These are phyloP conservation scores for Colletotrichum cordylinicola DNA, from an alignment of 2,329 filamentous ascomycete genomes.

Conservation along the genomic window DNA sequence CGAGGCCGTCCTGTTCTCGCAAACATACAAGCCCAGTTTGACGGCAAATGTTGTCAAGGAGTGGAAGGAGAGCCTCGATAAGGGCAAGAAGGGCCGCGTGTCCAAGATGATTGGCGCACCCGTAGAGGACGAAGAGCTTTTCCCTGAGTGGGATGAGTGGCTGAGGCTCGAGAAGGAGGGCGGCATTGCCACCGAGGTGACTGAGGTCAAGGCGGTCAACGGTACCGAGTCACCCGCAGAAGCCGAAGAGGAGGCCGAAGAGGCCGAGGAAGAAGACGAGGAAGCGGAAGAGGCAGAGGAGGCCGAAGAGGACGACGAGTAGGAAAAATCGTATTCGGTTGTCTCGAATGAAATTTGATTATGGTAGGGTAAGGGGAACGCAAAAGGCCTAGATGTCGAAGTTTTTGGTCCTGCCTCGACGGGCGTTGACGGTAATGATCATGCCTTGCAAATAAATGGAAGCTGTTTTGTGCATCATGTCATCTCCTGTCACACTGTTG, in stretches of 20 bases:
- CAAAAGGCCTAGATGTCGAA: slow-evolving; percentile 25
- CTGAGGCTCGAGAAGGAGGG: slow-evolving; percentile 80
- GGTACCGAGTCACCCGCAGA: slow-evolving; percentile 26
- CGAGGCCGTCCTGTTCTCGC: slow-evolving; percentile 89
- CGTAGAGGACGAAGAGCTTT: slow-evolving; percentile 83
- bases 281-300: slow-evolving; percentile 26
- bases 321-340: slow-evolving; percentile 10
- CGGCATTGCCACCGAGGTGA: slow-evolving; percentile 41
- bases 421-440: slow-evolving; percentile 27
- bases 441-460: slow-evolving; percentile 24
- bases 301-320: slow-evolving; percentile 26
- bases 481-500: slow-evolving; percentile 16
- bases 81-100: slow-evolving; percentile 84
- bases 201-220: slow-evolving; percentile 29
- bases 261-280: slow-evolving; percentile 30
- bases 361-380: slow-evolving; percentile 15
- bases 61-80: slow-evolving; percentile 88
- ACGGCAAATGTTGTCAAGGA: slow-evolving; percentile 70
- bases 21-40: slow-evolving; percentile 91
- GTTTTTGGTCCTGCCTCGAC: slow-evolving; percentile 20
- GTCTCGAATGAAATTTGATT: slow-evolving; percentile 9
- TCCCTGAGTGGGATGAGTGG: slow-evolving; percentile 96
- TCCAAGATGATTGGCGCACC: slow-evolving; percentile 84
- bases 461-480: slow-evolving; percentile 22
- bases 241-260: slow-evolving; percentile 28